Conservation (phyloP, 179 eudicot genomes). For the Actinidia arguta region DNA sequence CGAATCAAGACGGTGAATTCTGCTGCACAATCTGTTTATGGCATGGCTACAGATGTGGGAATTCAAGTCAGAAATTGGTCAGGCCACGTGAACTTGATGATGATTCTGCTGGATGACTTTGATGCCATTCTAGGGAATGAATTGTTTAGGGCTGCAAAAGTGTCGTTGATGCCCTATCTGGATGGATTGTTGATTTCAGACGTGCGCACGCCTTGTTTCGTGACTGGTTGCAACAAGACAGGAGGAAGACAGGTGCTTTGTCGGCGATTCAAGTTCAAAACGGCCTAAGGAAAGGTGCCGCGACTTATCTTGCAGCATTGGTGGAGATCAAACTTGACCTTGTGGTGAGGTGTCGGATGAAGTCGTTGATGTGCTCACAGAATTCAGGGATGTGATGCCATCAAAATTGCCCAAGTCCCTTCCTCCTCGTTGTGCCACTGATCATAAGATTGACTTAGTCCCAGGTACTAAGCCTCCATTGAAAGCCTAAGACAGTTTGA, state of each 20-base stretch:
- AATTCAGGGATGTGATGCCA: background rate
- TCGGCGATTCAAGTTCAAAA: background rate
- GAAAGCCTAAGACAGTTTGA: background rate
- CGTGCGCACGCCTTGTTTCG: no score
- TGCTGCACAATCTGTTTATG: no score
- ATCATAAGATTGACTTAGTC: background rate
- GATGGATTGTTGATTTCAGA: constrained; percentile 10
- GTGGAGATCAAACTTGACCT: no score
- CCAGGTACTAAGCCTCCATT: background rate
- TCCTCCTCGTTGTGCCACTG: background rate
- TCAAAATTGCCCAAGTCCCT: background rate
- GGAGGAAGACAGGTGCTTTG: background rate
- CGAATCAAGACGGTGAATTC: no score
- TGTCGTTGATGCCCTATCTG: background rate
- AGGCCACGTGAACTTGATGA: no score
- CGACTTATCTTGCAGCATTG: background rate
- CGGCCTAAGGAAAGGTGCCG: background rate
- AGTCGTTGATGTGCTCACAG: background rate
- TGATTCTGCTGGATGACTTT: no score
- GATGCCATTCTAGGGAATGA: background rate
- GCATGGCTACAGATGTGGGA: no score
- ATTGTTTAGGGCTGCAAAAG: background rate
- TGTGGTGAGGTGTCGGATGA: background rate
- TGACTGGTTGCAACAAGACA: no score
- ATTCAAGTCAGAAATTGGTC: no score